Evolutionary conservation across 345 rosid genomes (phyloP).

Genomic region (Linum usitatissimum): DNA sequence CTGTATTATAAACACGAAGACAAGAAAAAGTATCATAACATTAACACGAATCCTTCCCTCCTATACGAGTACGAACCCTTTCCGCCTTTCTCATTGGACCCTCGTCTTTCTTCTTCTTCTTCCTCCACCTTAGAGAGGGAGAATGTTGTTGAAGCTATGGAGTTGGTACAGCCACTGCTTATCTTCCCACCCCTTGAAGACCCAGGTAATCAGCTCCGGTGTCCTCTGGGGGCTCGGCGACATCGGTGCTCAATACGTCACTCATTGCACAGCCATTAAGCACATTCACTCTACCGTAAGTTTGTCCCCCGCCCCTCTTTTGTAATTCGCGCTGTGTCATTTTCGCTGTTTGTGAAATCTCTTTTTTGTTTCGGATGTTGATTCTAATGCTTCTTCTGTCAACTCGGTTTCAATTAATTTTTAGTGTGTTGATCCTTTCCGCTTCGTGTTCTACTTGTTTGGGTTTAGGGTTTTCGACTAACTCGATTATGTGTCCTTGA

Average conservation of each 20-base stretch:
- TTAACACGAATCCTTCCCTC: too few relatives aligned
- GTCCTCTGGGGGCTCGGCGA: slow-evolving; percentile 84
- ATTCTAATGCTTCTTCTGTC: neutral
- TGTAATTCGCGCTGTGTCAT: neutral
- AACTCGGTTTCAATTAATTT: slow-evolving; percentile 8
- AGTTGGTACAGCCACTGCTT: slow-evolving; percentile 78
- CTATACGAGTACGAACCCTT: too few relatives aligned
- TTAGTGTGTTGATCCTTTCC: neutral
- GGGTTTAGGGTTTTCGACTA: neutral
- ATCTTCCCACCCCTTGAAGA: slow-evolving; percentile 59
- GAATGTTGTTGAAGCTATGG: slow-evolving; percentile 58
- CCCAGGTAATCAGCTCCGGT: slow-evolving; percentile 84
- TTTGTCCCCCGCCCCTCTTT: neutral
- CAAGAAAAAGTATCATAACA: too few relatives aligned
- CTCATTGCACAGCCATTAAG: slow-evolving; percentile 52
- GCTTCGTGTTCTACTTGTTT: neutral
- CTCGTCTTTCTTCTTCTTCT: too few relatives aligned
- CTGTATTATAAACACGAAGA: too few relatives aligned
- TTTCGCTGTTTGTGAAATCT: slow-evolving; percentile 4
- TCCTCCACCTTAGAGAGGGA: too few relatives aligned
- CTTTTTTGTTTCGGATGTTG: neutral
- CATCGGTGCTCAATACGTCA: slow-evolving; percentile 77
- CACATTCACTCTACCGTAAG: slow-evolving; percentile 35
- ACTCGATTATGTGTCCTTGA: neutral
- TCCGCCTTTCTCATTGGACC: too few relatives aligned